A percentile compares a stretch with the other conserved stretches of the same genome.
Conservation (phyloP, 2,329 filamentous ascomycete species). For the Metarhizium sp. region DNA sequence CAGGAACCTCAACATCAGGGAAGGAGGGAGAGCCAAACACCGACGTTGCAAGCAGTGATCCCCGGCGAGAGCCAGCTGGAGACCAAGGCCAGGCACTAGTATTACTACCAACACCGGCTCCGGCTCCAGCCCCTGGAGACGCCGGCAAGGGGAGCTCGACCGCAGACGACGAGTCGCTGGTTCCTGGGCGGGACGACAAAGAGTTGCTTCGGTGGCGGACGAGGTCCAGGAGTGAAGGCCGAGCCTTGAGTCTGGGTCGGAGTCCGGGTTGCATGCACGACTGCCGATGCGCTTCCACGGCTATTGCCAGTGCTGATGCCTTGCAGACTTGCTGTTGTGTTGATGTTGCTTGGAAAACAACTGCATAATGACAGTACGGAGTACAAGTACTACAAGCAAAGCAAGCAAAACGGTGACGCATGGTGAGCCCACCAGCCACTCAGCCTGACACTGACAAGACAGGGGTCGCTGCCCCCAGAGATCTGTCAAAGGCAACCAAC, state of each 20-base stretch:
- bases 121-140: constrained; percentile 1
- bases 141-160: constrained; percentile 3
- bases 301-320: neutral
- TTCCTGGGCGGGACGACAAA: constrained; percentile 2
- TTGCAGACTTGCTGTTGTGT: neutral
- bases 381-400: neutral
- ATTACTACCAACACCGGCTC: neutral
- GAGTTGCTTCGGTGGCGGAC: constrained; percentile 26
- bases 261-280: constrained; percentile 42
- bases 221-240: constrained; percentile 45
- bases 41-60: neutral
- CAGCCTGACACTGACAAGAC: neutral
- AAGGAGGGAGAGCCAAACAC: neutral
- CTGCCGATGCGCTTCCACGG: neutral
- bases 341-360: neutral
- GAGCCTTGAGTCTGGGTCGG: constrained; percentile 38
- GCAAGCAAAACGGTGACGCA: neutral
- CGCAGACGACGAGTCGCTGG: constrained; percentile 1
- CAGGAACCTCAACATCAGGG: neutral
- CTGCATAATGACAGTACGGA: neutral
- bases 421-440: neutral
- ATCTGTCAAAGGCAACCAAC: no score
- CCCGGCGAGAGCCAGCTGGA: neutral
- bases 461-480: neutral
- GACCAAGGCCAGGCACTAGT: neutral